These are phyloP conservation scores for Fraxinus sp. DNA, from an alignment of 305 asterid genomes.

Conservation along the genomic window DNA sequence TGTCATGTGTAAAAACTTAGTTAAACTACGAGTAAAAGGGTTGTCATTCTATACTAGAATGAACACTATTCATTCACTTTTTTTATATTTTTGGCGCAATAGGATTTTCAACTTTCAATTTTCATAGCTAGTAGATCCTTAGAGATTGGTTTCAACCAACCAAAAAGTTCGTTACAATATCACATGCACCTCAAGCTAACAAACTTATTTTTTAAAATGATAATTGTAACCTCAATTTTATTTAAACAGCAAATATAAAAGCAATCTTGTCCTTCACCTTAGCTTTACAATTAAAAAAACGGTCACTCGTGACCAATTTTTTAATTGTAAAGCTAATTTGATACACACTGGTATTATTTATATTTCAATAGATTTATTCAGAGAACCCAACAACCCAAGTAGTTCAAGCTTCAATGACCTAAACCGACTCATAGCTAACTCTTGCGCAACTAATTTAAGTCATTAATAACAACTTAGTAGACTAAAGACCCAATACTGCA, in stretches of 20 bases:
- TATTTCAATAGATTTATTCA: neutral
- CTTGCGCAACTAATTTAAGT: neutral
- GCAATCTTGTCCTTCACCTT: neutral
- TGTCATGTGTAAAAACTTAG: neutral
- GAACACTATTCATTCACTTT: neutral
- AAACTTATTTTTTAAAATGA: neutral
- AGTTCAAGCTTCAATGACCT: neutral
- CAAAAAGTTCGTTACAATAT: neutral
- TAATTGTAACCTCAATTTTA: neutral
- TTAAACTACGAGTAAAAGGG: neutral
- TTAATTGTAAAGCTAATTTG: neutral
- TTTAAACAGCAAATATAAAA: neutral
- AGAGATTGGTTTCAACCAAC: neutral
- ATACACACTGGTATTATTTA: neutral
- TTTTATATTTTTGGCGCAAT: neutral
- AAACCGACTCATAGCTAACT: neutral
- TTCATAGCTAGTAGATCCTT: neutral
- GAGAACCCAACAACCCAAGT: neutral
- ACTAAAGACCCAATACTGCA: neutral
- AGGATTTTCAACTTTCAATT: neutral
- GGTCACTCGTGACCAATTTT: neutral
- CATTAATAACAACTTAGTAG: neutral
- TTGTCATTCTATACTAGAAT: neutral
- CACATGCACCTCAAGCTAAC: neutral
- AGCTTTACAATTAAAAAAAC: no score